phyloP scores from a whole-genome alignment of 208 protist species.

The Porcisia hertigi region DNA sequence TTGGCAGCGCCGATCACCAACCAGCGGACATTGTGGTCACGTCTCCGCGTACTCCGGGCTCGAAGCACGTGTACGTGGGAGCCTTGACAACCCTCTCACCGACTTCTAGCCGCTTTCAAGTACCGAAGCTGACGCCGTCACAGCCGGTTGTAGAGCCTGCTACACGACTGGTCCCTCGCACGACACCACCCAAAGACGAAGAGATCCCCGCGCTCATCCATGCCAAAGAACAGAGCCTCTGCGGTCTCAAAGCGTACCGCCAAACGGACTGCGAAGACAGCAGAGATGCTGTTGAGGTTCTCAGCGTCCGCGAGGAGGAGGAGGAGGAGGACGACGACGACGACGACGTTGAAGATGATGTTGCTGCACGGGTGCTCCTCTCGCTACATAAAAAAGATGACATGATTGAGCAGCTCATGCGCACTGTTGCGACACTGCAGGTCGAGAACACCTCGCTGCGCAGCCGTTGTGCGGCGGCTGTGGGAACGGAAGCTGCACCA shows the following conservation, averaged over 20 bases:
- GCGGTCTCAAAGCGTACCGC: background rate
- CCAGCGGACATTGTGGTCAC: background rate
- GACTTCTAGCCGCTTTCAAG: slow-evolving; percentile 5
- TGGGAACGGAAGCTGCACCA: background rate
- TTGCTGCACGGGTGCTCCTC: slow-evolving; percentile 26
- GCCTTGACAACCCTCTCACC: background rate
- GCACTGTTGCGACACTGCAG: slow-evolving; percentile 3
- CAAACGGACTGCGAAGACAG: background rate
- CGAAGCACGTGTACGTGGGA: background rate
- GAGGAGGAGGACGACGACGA: slow-evolving; percentile 14
- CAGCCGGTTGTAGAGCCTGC: background rate
- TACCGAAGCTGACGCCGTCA: background rate
- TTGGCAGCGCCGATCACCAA: background rate
- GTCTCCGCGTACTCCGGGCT: background rate
- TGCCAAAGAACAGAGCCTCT: background rate
- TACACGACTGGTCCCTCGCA: background rate
- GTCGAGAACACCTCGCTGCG: slow-evolving; percentile 7
- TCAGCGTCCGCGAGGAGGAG: background rate
- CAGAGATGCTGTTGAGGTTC: background rate
- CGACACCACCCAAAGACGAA: background rate
- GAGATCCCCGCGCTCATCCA: background rate
- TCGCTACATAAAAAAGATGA: slow-evolving; percentile 36
- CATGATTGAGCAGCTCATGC: slow-evolving; percentile 24
- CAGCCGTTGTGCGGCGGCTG: slow-evolving; percentile 8
- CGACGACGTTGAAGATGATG: slow-evolving; percentile 11